A percentile compares a stretch with the other conserved stretches of the same genome.
phyloP scores from a whole-genome alignment of 2,329 filamentous ascomycete genomes.

The Scedosporium aurantiacum region DNA sequence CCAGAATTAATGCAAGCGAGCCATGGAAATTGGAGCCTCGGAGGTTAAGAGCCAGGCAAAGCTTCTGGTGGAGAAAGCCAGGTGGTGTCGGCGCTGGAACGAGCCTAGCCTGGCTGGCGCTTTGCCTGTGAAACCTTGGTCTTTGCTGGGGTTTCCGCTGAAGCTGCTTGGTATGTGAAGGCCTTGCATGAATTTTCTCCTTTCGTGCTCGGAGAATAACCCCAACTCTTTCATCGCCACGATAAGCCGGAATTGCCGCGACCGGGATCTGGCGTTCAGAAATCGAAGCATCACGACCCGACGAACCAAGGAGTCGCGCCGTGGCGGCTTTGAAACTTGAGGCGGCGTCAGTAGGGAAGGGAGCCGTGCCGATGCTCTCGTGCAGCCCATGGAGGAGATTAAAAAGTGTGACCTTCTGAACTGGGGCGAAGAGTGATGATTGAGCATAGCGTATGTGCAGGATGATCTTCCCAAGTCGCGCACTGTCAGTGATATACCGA shows the following conservation, averaged over 20 bases:
- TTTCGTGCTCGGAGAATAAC: not conserved
- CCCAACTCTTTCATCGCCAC: not conserved
- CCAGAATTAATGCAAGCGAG: too few relatives aligned
- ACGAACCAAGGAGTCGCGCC: not conserved
- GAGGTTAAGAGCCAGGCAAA: too few relatives aligned
- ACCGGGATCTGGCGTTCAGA: not conserved
- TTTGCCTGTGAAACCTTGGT: not conserved
- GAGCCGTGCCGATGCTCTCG: not conserved
- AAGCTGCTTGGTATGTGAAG: not conserved
- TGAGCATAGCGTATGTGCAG: not conserved
- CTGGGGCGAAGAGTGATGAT: slow-evolving; percentile 7
- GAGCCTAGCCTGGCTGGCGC: not conserved
- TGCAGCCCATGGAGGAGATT: not conserved
- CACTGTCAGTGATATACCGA: not conserved
- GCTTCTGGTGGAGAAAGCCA: not conserved
- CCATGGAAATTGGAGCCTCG: too few relatives aligned
- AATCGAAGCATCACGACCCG: not conserved
- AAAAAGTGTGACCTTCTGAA: not conserved
- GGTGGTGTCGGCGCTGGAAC: not conserved
- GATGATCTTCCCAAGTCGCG: not conserved
- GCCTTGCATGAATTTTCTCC: not conserved
- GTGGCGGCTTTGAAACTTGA: not conserved
- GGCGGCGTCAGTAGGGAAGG: not conserved
- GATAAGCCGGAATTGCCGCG: not conserved
- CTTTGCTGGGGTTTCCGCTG: not conserved